phyloP scores from a whole-genome alignment of 768 basidiomycete genomes.

The Rhizopogon salebrosus region DNA sequence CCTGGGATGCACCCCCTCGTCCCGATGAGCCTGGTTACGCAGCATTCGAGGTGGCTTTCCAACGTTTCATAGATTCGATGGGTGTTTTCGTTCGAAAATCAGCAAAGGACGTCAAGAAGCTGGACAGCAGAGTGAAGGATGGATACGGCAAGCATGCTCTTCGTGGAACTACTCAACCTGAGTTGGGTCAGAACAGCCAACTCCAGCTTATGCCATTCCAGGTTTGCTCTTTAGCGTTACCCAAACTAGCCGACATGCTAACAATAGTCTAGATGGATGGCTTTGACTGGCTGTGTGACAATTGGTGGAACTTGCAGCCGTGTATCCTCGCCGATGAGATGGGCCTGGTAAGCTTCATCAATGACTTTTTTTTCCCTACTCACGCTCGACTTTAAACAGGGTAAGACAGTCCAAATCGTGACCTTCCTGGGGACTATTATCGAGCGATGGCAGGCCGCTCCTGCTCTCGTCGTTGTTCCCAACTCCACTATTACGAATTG shows the following conservation, averaged over 20 bases:
- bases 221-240: conserved; percentile 32
- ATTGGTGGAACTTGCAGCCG: conserved; percentile 83
- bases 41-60: conserved; percentile 65
- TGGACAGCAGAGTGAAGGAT: conserved; percentile 52
- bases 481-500: conserved; percentile 96
- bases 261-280: conserved; percentile 54
- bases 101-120: conserved; percentile 33
- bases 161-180: conserved; percentile 43
- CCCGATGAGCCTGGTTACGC: conserved; percentile 49
- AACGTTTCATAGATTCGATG: conserved; percentile 58
- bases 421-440: conserved; percentile 72
- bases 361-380: conserved; percentile 4
- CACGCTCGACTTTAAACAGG: conserved; percentile 35
- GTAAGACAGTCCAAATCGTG: conserved; percentile 90
- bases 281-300: conserved; percentile 79
- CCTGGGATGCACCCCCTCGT: conserved; percentile 88
- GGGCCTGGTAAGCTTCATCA: conserved; percentile 61
- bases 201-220: conserved; percentile 87
- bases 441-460: conserved; percentile 54
- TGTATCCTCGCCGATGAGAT: conserved; percentile 97
- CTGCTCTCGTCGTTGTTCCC: conserved; percentile 88
- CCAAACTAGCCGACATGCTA: not conserved
- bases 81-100: conserved; percentile 51
- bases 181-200: conserved; percentile 59
- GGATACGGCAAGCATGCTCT: conserved; percentile 48